phyloP scores from a whole-genome alignment of 2,329 filamentous ascomycete species.

The Paradendryphiella salina region DNA sequence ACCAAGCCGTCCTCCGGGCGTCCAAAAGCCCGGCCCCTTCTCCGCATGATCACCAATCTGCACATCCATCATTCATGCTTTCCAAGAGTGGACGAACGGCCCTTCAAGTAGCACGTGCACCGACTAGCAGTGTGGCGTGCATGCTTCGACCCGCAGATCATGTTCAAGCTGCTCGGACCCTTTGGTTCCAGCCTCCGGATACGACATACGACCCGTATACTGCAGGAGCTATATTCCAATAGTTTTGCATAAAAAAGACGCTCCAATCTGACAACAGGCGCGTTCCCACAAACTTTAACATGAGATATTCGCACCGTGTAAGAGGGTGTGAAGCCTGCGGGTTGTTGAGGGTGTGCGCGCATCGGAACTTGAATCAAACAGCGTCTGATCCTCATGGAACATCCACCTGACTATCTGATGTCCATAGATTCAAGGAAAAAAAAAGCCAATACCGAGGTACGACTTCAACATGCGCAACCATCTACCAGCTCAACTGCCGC shows the following conservation, averaged over 20 bases:
- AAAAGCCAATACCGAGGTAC: not conserved
- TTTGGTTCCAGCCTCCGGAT: constrained; percentile 8
- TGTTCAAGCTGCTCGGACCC: constrained; percentile 3
- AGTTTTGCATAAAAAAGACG: too few species aligned
- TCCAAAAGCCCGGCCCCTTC: not conserved
- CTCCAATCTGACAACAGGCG: too few species aligned
- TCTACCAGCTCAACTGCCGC: not conserved
- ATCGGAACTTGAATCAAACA: too few species aligned
- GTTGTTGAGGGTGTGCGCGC: too few species aligned
- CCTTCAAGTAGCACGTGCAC: not conserved
- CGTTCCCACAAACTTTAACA: not conserved
- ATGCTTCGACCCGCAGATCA: constrained; percentile 3
- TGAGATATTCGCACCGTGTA: not conserved
- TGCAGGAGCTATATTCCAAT: too few species aligned
- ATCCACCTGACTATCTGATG: too few species aligned
- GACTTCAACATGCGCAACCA: not conserved
- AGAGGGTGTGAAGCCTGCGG: not conserved
- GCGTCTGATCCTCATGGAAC: too few species aligned
- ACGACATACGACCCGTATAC: not conserved
- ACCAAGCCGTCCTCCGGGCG: not conserved
- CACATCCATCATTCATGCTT: not conserved
- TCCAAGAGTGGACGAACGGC: not conserved
- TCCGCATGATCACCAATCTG: too few species aligned
- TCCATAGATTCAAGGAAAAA: too few species aligned
- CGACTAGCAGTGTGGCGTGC: not conserved